These are phyloP conservation scores for Podila epicladia DNA, from an alignment of 192 early-diverging fungal species.

Conservation along the genomic window DNA sequence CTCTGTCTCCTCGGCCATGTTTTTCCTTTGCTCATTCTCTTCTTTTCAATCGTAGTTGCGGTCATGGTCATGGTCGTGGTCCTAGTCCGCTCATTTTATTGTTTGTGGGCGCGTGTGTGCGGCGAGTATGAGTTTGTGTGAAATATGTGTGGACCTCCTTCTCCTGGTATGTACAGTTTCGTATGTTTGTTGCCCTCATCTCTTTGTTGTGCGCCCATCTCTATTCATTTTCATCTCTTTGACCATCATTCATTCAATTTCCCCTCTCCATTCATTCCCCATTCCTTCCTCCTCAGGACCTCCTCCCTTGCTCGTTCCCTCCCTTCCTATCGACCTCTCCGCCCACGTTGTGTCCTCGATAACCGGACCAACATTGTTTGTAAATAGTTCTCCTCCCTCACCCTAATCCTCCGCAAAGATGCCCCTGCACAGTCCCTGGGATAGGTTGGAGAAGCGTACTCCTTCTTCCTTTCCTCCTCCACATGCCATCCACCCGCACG, in stretches of 20 bases:
- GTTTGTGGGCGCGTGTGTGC: too few relatives aligned
- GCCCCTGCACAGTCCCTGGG: too few relatives aligned
- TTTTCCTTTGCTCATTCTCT: too few relatives aligned
- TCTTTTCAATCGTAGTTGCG: too few relatives aligned
- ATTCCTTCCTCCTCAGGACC: neutral
- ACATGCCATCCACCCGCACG: neutral
- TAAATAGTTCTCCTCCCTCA: neutral
- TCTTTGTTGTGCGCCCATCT: neutral
- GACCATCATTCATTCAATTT: constrained; percentile 4
- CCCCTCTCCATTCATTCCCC: neutral
- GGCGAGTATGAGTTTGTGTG: too few relatives aligned
- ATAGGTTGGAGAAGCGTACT: neutral
- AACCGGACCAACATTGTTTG: neutral
- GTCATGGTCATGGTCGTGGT: too few relatives aligned
- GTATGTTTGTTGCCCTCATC: neutral
- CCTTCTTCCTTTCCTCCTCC: neutral
- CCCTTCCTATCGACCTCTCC: neutral
- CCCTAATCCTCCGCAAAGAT: neutral
- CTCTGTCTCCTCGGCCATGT: too few relatives aligned
- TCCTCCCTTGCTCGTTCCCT: neutral
- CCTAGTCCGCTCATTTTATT: too few relatives aligned
- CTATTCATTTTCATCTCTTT: neutral
- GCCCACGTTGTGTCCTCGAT: neutral
- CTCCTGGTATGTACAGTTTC: neutral
- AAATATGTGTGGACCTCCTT: too few relatives aligned